Evolutionary conservation across 345 rosid genomes (phyloP), one percentile per base, ranked within the genome.

Genomic region (Turnera subulata): DNA sequence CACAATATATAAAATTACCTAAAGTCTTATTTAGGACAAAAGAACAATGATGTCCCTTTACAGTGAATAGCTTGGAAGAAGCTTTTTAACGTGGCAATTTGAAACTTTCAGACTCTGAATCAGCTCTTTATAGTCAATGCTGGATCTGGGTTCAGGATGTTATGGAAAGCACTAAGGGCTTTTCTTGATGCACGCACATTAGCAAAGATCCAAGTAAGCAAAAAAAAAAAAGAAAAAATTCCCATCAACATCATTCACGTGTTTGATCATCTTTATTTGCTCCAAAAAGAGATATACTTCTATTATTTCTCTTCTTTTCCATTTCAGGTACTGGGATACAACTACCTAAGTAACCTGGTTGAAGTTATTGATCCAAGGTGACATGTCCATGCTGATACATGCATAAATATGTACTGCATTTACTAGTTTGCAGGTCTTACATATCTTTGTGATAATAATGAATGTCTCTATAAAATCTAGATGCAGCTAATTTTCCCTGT

Each of bases 101-200:
- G n/a, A n/a, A 29, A 29, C 35, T 29, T 8, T 29, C 80, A 84
- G 91, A 78, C 77, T 0, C 32, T 82, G 42, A 63, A 78, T 56
- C 63, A 58, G 20, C 80, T 82, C 39, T 78, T 78, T 70, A 76
- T 82, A 46, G 65, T 82, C 62, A 84, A 84, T 67, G 82, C 88
- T 37, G 85, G 88, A 15, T 76, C 82, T 1, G 88, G 81, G 37
- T 82, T 84, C 63, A 71, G 42, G 65, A 73, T 80, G 82, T 78
- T 84, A 19, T 84, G 88, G 85, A 82, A 82, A 68, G 81, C 66
- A 19, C 32, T 82, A 37, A 78, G 52, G 75, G 68, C 79, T 22
- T 80, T 82, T 68, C 73, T 78, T 24, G 88, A 84, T 48, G 65
- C 63, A 18, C 76, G 81, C 15, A 82, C 91, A 58, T 42, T 71